These are phyloP conservation scores for Fomitopsis schrenkii DNA, from an alignment of 1,284 basidiomycete genomes.

Conservation along the genomic window DNA sequence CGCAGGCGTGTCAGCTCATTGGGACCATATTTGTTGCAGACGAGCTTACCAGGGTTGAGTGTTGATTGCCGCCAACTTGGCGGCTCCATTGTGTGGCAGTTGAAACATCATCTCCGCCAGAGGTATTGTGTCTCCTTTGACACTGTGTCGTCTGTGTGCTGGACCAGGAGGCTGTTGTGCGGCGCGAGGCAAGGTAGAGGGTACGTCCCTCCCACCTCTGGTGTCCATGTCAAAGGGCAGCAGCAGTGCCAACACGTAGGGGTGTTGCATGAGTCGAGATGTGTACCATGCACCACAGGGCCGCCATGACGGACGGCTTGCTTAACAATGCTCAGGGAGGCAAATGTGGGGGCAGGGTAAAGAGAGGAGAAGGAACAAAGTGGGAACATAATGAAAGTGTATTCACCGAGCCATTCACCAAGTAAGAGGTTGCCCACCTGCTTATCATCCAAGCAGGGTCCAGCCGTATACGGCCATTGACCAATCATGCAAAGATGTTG, in stretches of 20 bases:
- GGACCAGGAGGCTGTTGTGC: conserved; percentile 61
- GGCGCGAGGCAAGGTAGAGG: conserved; percentile 45
- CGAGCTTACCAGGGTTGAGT: conserved; percentile 83
- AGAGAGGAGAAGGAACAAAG: conserved; percentile 11
- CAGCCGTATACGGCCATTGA: conserved; percentile 7
- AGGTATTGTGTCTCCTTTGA: conserved; percentile 85
- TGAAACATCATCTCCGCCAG: conserved; percentile 78
- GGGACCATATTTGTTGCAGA: conserved; percentile 86
- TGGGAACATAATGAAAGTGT: conserved; percentile 22
- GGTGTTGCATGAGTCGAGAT: conserved; percentile 30
- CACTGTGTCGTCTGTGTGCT: conserved; percentile 83
- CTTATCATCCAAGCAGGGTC: conserved; percentile 26
- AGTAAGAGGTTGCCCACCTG: conserved; percentile 34
- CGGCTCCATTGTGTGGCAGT: conserved; percentile 84
- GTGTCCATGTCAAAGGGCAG: conserved; percentile 2
- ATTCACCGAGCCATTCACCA: conserved; percentile 67
- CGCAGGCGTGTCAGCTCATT: conserved; percentile 83
- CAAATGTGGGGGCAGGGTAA: conserved; percentile 18
- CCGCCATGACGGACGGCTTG: conserved; percentile 35
- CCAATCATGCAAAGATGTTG: background rate
- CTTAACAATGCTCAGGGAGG: conserved; percentile 12
- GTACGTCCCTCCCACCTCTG: conserved; percentile 25
- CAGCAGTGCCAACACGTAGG: conserved; percentile 9
- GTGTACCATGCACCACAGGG: conserved; percentile 35
- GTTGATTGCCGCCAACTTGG: conserved; percentile 82